A percentile compares a stretch with the other conserved stretches of the same genome.
Evolutionary conservation across 2,329 filamentous ascomycete genomes (phyloP).

Genomic region (Colletotrichum costaricense): DNA sequence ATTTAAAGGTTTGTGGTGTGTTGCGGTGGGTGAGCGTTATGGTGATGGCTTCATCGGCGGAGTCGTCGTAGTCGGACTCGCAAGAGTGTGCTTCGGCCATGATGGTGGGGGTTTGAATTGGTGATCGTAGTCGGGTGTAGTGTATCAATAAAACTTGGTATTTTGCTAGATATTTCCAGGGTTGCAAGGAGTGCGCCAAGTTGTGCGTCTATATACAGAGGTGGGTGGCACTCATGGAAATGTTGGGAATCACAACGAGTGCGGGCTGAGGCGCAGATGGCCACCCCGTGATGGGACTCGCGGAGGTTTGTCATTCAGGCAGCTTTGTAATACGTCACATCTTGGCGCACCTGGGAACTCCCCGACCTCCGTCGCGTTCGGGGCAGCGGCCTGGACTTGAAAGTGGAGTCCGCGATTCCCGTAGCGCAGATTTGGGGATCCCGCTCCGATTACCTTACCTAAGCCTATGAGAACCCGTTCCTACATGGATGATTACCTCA

Average conservation of each 20-base stretch:
- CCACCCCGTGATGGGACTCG: slow-evolving; percentile 36
- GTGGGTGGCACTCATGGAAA: slow-evolving; percentile 9
- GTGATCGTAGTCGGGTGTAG: background rate
- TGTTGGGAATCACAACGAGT: slow-evolving; percentile 18
- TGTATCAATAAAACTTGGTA: background rate
- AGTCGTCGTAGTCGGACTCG: slow-evolving; percentile 25
- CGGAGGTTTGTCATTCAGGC: slow-evolving; percentile 41
- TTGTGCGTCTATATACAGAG: slow-evolving; percentile 12
- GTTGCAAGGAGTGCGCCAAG: background rate
- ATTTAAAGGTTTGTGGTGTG: slow-evolving; percentile 54
- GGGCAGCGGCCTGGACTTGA: slow-evolving; percentile 1
- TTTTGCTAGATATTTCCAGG: slow-evolving; percentile 34
- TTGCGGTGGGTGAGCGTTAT: slow-evolving; percentile 61
- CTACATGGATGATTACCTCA: too few species aligned
- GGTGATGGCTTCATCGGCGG: slow-evolving; percentile 46
- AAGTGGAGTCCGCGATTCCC: slow-evolving; percentile 1
- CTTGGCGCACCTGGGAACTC: background rate
- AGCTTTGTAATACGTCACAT: slow-evolving; percentile 57
- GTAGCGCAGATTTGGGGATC: slow-evolving; percentile 6
- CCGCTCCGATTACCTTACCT: slow-evolving; percentile 17
- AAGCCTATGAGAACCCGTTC: too few species aligned
- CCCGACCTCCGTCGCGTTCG: slow-evolving; percentile 6
- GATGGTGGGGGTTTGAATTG: background rate
- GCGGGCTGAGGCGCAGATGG: slow-evolving; percentile 26
- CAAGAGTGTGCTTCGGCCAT: slow-evolving; percentile 35